Conservation (phyloP, 257 asterid species). For the Eustoma russellianum region DNA sequence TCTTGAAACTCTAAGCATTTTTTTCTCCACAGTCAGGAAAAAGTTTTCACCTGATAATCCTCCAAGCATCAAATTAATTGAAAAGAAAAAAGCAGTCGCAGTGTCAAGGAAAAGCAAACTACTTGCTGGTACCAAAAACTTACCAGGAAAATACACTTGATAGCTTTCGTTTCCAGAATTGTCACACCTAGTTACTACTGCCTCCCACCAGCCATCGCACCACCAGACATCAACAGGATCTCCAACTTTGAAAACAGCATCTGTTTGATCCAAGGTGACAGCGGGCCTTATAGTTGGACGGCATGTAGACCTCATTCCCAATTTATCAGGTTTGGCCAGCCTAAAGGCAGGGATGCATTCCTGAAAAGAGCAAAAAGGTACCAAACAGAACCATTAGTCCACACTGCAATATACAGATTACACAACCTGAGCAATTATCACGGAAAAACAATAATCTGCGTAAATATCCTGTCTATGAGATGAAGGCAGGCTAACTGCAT, state of each 20-base stretch:
- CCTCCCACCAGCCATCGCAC: constrained; percentile 99
- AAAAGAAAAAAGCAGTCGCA: not conserved
- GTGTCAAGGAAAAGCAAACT: not conserved
- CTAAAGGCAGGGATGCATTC: constrained; percentile 77
- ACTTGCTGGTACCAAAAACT: constrained; percentile 7
- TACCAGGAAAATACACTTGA: constrained; percentile 77
- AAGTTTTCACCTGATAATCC: constrained; percentile 65
- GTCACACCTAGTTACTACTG: constrained; percentile 37
- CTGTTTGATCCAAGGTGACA: constrained; percentile 21
- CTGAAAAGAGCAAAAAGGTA: too few relatives aligned
- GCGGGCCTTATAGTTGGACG: constrained; percentile 75
- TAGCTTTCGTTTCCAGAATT: constrained; percentile 30
- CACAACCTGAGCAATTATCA: not conserved
- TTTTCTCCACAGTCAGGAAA: constrained; percentile 36
- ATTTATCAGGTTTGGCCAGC: constrained; percentile 71
- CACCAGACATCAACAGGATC: constrained; percentile 91
- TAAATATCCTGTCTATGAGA: too few relatives aligned
- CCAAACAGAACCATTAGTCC: not conserved
- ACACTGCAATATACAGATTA: not conserved
- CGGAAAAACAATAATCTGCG: not conserved
- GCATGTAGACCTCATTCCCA: constrained; percentile 61
- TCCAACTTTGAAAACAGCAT: constrained; percentile 47
- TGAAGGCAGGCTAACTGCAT: not conserved
- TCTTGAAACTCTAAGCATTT: constrained; percentile 63
- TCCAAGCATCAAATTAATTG: constrained; percentile 4